phyloP scores from a whole-genome alignment of 2,329 filamentous ascomycete genomes.

The Alternaria ethzedia region DNA sequence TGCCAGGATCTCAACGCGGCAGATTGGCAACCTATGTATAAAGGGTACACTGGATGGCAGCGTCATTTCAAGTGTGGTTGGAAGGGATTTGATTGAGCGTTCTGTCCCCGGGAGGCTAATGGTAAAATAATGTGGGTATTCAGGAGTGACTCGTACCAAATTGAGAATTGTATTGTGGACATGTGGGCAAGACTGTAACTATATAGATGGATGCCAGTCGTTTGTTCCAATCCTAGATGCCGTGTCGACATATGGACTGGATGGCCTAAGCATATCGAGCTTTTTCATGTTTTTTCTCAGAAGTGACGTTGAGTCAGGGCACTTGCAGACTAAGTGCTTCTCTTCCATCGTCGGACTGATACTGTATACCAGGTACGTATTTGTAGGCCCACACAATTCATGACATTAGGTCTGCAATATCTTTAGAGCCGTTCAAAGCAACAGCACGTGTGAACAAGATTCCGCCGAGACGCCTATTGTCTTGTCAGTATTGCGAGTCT shows the following conservation, averaged over 20 bases:
- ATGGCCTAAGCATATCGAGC: not conserved
- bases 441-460: not conserved
- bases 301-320: not conserved
- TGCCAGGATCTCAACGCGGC: constrained; percentile 15
- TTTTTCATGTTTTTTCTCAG: not conserved
- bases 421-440: not conserved
- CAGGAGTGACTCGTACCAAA: not conserved
- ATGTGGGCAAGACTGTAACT: not conserved
- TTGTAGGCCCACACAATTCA: not conserved
- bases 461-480: not conserved
- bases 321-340: not conserved
- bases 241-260: not conserved
- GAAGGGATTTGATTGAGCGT: constrained; percentile 7
- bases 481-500: not conserved
- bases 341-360: not conserved
- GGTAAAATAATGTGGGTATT: not conserved
- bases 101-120: not conserved
- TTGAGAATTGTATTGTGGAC: not conserved
- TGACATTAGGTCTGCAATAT: not conserved
- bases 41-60: constrained; percentile 2
- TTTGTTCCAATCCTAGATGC: not conserved
- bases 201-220: not conserved
- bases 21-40: constrained; percentile 1
- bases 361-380: not conserved
- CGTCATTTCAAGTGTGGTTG: constrained; percentile 10